Evolutionary conservation across 352 stramenopile species (phyloP).

Genomic region (Plasmopara viticola): DNA sequence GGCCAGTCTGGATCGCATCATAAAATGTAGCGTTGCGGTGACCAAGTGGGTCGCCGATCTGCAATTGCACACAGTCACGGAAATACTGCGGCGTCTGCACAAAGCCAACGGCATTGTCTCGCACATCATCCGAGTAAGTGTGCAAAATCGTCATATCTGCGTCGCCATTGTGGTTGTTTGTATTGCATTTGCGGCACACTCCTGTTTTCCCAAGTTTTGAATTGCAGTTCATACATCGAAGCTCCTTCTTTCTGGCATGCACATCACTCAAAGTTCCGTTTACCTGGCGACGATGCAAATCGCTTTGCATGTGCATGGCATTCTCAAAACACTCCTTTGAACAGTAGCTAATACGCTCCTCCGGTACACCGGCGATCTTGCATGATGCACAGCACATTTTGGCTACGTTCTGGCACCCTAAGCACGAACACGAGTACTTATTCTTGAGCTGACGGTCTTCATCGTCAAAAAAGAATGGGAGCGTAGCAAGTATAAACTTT

Average conservation of each 20-base stretch:
- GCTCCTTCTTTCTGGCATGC: constrained; percentile 58
- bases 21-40: constrained; percentile 83
- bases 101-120: constrained; percentile 72
- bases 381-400: constrained; percentile 83
- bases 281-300: constrained; percentile 74
- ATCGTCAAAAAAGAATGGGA: constrained; percentile 86
- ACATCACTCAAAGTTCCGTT: constrained; percentile 77
- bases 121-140: constrained; percentile 76
- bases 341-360: constrained; percentile 82
- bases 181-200: constrained; percentile 77
- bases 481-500: constrained; percentile 74
- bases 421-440: constrained; percentile 72
- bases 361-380: constrained; percentile 77
- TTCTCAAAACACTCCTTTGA: constrained; percentile 86
- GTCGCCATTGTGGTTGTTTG: constrained; percentile 38
- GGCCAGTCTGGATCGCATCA: constrained; percentile 76
- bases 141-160: constrained; percentile 55
- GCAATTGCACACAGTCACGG: constrained; percentile 74
- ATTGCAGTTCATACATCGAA: constrained; percentile 70
- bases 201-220: constrained; percentile 65
- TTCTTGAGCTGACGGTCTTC: constrained; percentile 73
- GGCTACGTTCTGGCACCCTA: constrained; percentile 69
- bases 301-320: constrained; percentile 68
- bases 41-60: constrained; percentile 74
- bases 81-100: constrained; percentile 85